phyloP scores from a whole-genome alignment of 306 rosid species.

The Comarum palustre region DNA sequence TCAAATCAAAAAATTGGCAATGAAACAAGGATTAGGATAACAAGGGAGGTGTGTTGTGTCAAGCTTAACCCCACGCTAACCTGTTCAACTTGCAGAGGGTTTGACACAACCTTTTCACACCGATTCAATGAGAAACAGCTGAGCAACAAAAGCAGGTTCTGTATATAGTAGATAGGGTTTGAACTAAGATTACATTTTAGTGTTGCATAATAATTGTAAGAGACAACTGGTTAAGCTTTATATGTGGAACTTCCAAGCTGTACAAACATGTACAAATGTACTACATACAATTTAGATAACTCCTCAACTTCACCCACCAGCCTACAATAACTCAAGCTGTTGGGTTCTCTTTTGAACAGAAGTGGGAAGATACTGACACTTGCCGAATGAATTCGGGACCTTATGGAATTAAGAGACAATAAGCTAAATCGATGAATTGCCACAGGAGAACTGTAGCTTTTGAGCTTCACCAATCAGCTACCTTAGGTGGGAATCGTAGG shows the following conservation, averaged over 20 bases:
- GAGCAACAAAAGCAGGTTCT: not conserved
- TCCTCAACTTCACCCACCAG: constrained; percentile 64
- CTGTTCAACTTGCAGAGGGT: no score
- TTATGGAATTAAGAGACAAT: constrained; percentile 29
- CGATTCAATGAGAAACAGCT: not conserved
- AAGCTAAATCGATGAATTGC: constrained; percentile 36
- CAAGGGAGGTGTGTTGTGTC: no score
- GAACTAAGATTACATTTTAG: not conserved
- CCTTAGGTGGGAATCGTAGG: constrained; percentile 78
- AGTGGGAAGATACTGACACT: constrained; percentile 55
- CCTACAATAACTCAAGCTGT: constrained; percentile 49
- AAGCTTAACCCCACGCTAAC: no score
- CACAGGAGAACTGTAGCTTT: constrained; percentile 29
- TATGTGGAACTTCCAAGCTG: constrained; percentile 45
- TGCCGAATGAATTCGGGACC: constrained; percentile 33
- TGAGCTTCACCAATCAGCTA: constrained; percentile 43
- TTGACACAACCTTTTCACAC: no score
- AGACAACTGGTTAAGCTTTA: constrained; percentile 30
- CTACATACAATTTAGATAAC: constrained; percentile 50
- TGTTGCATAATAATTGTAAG: not conserved
- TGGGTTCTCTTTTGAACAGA: constrained; percentile 44
- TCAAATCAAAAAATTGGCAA: no score
- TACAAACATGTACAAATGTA: constrained; percentile 79
- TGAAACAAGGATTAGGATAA: no score
- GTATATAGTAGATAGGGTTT: not conserved